phyloP scores from a whole-genome alignment of 345 rosid genomes.

The Nasturtium officinale region DNA sequence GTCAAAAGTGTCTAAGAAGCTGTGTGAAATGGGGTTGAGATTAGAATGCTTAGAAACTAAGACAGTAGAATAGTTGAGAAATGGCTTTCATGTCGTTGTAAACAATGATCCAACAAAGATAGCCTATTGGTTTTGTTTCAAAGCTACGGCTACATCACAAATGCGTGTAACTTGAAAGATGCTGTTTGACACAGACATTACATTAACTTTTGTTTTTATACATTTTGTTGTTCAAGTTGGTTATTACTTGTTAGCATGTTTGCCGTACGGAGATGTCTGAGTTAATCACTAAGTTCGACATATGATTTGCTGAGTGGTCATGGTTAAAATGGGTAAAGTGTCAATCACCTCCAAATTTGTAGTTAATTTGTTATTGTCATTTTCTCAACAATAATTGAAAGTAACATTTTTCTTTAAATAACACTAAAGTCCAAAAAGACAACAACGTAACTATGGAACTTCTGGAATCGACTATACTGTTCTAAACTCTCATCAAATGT shows the following conservation, averaged over 20 bases:
- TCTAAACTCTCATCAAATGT: background rate
- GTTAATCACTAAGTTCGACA: constrained; percentile 17
- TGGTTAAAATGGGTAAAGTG: constrained; percentile 26
- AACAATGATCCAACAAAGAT: constrained; percentile 39
- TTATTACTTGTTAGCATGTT: constrained; percentile 12
- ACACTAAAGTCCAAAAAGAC: constrained; percentile 8
- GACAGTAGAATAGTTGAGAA: constrained; percentile 38
- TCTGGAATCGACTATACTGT: background rate
- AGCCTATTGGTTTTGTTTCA: constrained; percentile 33
- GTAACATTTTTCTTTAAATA: constrained; percentile 12
- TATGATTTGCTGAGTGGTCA: constrained; percentile 24
- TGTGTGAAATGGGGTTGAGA: constrained; percentile 31
- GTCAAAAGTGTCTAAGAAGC: constrained; percentile 36
- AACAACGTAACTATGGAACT: background rate
- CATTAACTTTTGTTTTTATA: background rate
- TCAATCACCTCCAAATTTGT: constrained; percentile 18
- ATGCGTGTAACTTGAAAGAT: constrained; percentile 17
- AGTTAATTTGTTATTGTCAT: constrained; percentile 38
- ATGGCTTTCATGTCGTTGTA: constrained; percentile 44
- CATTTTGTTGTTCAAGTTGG: constrained; percentile 9
- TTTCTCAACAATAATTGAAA: constrained; percentile 33
- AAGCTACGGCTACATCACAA: constrained; percentile 32
- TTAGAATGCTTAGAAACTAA: constrained; percentile 41
- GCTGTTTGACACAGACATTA: background rate
- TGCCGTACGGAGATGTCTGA: constrained; percentile 6